Evolutionary conservation across 305 asterid species (phyloP).

Genomic region (Coffea humblotiana): DNA sequence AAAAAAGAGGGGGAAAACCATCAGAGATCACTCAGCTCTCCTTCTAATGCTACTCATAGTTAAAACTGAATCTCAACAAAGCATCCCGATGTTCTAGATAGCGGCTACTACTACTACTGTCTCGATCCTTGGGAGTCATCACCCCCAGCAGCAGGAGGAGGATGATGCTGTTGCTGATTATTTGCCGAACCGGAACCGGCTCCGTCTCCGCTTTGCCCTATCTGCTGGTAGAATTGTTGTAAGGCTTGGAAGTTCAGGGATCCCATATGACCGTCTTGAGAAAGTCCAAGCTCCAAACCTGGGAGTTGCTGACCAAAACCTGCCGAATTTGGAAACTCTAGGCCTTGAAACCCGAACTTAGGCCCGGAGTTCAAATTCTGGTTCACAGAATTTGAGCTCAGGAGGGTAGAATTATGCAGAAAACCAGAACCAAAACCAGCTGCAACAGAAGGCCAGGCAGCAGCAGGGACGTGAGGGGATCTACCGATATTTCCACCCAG

Average conservation of each 20-base stretch:
- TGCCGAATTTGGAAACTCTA: constrained; percentile 44
- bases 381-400: constrained; percentile 28
- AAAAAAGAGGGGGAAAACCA: constrained; percentile 6
- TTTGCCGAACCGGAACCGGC: constrained; percentile 26
- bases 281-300: constrained; percentile 82
- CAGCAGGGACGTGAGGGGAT: constrained; percentile 31
- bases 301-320: constrained; percentile 46
- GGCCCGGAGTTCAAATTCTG: constrained; percentile 27
- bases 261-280: constrained; percentile 74
- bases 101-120: constrained; percentile 14
- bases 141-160: constrained; percentile 24
- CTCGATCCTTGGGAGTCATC: constrained; percentile 52
- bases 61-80: constrained; percentile 11
- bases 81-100: background rate
- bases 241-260: constrained; percentile 55
- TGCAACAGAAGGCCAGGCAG: constrained; percentile 50
- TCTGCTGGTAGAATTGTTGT: constrained; percentile 63
- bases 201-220: constrained; percentile 45
- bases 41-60: constrained; percentile 16
- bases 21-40: constrained; percentile 21
- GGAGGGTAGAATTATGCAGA: constrained; percentile 31
- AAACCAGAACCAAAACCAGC: constrained; percentile 48
- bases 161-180: constrained; percentile 29
- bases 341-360: constrained; percentile 55
- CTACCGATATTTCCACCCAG: constrained; percentile 32